phyloP scores from a whole-genome alignment of 768 basidiomycete species.

The Podaxis pistillaris region DNA sequence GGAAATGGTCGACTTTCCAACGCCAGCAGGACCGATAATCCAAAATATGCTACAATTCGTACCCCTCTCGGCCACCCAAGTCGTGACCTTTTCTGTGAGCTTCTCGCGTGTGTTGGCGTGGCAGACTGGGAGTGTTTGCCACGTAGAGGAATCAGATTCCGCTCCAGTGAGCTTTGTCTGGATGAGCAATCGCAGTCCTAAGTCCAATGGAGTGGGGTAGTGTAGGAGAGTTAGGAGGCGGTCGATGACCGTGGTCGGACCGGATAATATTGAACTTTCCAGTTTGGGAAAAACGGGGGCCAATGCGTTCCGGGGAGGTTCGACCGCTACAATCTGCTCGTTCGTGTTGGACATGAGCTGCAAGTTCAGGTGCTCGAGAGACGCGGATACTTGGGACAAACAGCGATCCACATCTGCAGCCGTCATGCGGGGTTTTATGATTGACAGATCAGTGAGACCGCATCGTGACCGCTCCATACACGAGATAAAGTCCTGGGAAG shows the following conservation, averaged over 20 bases:
- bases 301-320: background rate
- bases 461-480: slow-evolving; percentile 1
- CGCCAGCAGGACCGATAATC: too few species aligned
- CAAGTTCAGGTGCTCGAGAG: background rate
- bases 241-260: background rate
- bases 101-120: too few species aligned
- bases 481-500: background rate
- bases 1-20: too few species aligned
- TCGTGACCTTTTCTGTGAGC: too few species aligned
- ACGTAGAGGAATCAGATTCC: too few species aligned
- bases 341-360: background rate
- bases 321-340: background rate
- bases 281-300: background rate
- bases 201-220: too few species aligned
- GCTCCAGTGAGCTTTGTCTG: too few species aligned
- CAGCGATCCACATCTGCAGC: background rate
- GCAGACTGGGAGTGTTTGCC: too few species aligned
- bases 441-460: background rate
- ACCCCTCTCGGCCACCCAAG: too few species aligned
- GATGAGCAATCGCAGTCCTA: too few species aligned
- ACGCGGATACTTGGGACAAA: background rate
- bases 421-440: background rate
- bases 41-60: too few species aligned
- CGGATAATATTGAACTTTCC: background rate
- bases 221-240: too few species aligned